Evolutionary conservation across 1,284 basidiomycete genomes (phyloP), one percentile per base, ranked within the genome.

Genomic region (Mycosarcoma mackinlayi): DNA sequence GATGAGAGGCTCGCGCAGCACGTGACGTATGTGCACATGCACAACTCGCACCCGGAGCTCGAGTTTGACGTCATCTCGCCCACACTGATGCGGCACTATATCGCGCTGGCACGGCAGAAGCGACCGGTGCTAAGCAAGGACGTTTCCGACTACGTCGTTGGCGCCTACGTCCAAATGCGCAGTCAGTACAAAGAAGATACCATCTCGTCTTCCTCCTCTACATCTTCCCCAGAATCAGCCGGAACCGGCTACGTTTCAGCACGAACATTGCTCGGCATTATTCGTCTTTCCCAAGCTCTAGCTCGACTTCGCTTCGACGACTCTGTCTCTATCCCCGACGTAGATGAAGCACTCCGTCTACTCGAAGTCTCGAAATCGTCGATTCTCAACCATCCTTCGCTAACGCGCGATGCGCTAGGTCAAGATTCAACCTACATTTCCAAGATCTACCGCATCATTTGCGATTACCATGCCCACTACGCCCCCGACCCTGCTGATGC

Each of bases 11-110:
- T 98, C 13, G 96, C 96, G 5, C 91, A 96, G 83, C 96, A 98
- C 85, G 93, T 98, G 64, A 96, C 96, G 0, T 91, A 94, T 79
- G 96, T 99, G 16, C 96, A 99, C 84, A 98, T 98, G 96, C 87
- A 93, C 85, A 94, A 90, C 63, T 86, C 86, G 13, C 94, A 96
- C 78, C 96, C 96, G 0, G 87, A 89, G 57, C 87, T 96, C 24
- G 81, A 79, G 34, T 79, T 78, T 58, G 86, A 87, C 64, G 88
- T 93, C 11, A 87, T 98, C 47, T 89, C 92, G 44, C 93, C 94
- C 6, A 86, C 87, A 13, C 84, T 96, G 56, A 94, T 99, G 89
- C 89, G 94, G 68, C 94, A 98, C 82, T 98, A 96, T 84, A 98
- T 99, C 76, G 95, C 94, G 8, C 86, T 89, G 50, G 95, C 95